These are phyloP conservation scores for Pleurotus pulmonarius DNA, from an alignment of 768 basidiomycete genomes.

Conservation along the genomic window DNA sequence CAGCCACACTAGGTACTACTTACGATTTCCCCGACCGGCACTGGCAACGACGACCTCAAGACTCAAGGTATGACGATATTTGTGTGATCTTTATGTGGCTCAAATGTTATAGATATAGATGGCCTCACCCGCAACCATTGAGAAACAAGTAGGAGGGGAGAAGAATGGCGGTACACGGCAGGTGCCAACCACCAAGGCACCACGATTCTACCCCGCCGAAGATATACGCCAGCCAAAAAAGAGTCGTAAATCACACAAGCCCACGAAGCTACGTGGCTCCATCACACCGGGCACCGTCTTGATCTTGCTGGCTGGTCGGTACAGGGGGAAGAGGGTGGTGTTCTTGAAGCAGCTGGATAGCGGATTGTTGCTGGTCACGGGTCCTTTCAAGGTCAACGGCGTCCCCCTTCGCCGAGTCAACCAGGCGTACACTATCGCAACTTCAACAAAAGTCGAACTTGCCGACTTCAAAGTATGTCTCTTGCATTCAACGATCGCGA, in stretches of 20 bases:
- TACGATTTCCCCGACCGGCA: slow-evolving; percentile 26
- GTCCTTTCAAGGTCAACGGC: slow-evolving; percentile 97
- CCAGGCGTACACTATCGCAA: slow-evolving; percentile 98
- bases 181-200: slow-evolving; percentile 80
- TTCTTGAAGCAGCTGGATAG: slow-evolving; percentile 94
- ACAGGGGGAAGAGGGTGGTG: slow-evolving; percentile 97
- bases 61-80: slow-evolving; percentile 36
- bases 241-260: slow-evolving; percentile 82
- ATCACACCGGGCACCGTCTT: slow-evolving; percentile 94
- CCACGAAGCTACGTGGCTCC: slow-evolving; percentile 74
- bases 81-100: neutral
- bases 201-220: slow-evolving; percentile 93
- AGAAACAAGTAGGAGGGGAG: slow-evolving; percentile 82
- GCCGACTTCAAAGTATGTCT: slow-evolving; percentile 63
- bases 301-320: slow-evolving; percentile 96
- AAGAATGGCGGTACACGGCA: slow-evolving; percentile 90
- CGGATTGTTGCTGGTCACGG: slow-evolving; percentile 92
- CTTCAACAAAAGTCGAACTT: slow-evolving; percentile 90
- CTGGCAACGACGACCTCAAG: slow-evolving; percentile 50
- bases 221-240: slow-evolving; percentile 90
- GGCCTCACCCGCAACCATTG: slow-evolving; percentile 59
- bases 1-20: slow-evolving; percentile 6
- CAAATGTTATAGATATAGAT: neutral
- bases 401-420: slow-evolving; percentile 97
- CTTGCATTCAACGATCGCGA: slow-evolving; percentile 4